Evolutionary conservation across 2,329 filamentous ascomycete species (phyloP).

Genomic region (Botryotinia globosa): DNA sequence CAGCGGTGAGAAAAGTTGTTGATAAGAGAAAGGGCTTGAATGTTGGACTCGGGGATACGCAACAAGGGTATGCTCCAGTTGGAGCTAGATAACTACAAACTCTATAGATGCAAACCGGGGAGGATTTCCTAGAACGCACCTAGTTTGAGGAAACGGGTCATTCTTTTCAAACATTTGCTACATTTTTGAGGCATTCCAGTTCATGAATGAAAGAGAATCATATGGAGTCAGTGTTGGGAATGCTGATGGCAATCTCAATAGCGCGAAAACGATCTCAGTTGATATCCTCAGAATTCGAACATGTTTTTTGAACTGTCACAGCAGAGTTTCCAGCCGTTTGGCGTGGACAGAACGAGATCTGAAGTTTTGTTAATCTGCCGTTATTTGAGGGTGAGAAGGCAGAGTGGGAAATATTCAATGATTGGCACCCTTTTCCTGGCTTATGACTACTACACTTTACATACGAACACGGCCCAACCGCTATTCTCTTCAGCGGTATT

Average conservation of each 20-base stretch:
- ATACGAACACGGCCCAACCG: neutral
- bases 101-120: neutral
- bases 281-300: neutral
- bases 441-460: neutral
- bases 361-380: neutral
- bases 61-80: conserved; percentile 32
- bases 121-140: neutral
- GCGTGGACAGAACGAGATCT: neutral
- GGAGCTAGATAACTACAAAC: conserved; percentile 23
- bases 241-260: neutral
- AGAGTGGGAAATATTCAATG: neutral
- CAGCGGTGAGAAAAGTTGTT: conserved; percentile 50
- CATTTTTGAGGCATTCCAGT: neutral
- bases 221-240: neutral
- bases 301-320: neutral
- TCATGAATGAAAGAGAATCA: neutral
- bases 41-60: conserved; percentile 27
- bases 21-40: conserved; percentile 42
- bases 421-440: neutral
- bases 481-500: neutral
- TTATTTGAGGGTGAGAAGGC: neutral
- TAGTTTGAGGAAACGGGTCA: neutral
- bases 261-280: neutral
- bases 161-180: neutral
- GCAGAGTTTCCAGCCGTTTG: neutral